Evolutionary conservation across 2,329 filamentous ascomycete species (phyloP).

Genomic region (Podosphaera xanthii): DNA sequence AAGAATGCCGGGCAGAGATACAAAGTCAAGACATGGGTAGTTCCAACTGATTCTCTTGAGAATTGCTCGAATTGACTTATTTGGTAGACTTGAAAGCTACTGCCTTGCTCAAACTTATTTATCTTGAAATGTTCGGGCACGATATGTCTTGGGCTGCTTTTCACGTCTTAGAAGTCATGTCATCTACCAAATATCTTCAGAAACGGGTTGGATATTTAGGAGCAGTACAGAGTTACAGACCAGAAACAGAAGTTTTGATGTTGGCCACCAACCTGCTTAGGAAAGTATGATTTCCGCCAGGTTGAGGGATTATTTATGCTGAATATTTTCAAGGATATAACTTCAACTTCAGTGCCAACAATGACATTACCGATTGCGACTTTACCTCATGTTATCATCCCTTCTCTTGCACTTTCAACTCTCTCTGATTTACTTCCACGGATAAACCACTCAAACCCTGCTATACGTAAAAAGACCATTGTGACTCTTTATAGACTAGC

Average conservation of each 20-base stretch:
- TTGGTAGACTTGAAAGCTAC: constrained; percentile 73
- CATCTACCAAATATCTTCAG: constrained; percentile 77
- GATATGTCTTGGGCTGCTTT: constrained; percentile 99
- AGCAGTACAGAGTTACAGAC: constrained; percentile 84
- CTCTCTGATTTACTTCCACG: constrained; percentile 71
- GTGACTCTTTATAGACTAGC: constrained; percentile 85
- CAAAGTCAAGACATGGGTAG: constrained; percentile 78
- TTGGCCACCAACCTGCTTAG: constrained; percentile 89
- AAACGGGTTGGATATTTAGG: constrained; percentile 90
- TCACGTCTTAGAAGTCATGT: constrained; percentile 97
- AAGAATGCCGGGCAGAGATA: constrained; percentile 89
- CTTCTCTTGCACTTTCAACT: constrained; percentile 74
- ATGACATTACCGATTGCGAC: constrained; percentile 73
- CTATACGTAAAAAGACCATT: constrained; percentile 85
- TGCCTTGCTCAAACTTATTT: constrained; percentile 82
- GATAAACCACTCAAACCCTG: constrained; percentile 62
- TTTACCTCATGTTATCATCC: constrained; percentile 85
- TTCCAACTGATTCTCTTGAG: constrained; percentile 12
- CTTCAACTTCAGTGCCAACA: constrained; percentile 45
- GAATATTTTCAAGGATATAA: constrained; percentile 36
- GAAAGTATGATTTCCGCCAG: constrained; percentile 33
- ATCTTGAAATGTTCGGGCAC: constrained; percentile 96
- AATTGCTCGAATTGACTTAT: constrained; percentile 4
- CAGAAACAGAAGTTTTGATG: constrained; percentile 94
- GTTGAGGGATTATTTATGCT: constrained; percentile 1